Percentiles rank a stretch among this genome's conserved stretches.
Evolutionary conservation across 164 flowering plant species (phyloP).

Genomic region (Stephania japonica): DNA sequence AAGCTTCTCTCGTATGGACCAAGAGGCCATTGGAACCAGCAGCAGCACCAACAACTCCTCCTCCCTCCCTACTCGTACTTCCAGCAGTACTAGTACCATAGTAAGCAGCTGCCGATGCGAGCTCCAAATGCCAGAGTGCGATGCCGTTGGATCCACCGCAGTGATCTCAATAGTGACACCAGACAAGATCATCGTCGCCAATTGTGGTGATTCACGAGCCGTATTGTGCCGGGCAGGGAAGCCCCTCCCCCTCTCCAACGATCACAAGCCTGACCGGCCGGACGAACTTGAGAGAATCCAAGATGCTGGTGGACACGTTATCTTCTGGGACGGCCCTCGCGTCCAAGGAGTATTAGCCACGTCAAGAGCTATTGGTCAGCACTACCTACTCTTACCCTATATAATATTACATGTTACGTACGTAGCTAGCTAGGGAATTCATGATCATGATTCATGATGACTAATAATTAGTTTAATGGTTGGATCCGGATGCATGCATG

Average conservation of each 20-base stretch:
- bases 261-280: conserved; percentile 87
- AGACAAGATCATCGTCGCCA: conserved; percentile 63
- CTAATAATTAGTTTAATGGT: too few species aligned
- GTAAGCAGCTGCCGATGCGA: conserved; percentile 72
- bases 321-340: conserved; percentile 75
- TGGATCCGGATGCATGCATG: not conserved
- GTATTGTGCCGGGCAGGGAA: conserved; percentile 64
- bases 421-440: too few species aligned
- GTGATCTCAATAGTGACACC: conserved; percentile 66
- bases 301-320: conserved; percentile 74
- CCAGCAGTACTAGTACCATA: conserved; percentile 4
- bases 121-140: conserved; percentile 61
- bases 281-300: conserved; percentile 70
- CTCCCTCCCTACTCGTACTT: too few species aligned
- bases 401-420: too few species aligned
- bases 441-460: too few species aligned
- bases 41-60: not conserved
- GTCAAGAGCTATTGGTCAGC: conserved; percentile 78
- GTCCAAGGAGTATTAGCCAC: conserved; percentile 84
- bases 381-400: not conserved
- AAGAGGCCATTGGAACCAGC: conserved; percentile 33
- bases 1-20: conserved; percentile 66
- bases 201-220: conserved; percentile 89
- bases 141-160: conserved; percentile 88
- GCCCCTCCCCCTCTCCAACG: conserved; percentile 49